These are phyloP conservation scores for Micractinium sp. DNA, from an alignment of 139 green algal species.

Conservation along the genomic window DNA sequence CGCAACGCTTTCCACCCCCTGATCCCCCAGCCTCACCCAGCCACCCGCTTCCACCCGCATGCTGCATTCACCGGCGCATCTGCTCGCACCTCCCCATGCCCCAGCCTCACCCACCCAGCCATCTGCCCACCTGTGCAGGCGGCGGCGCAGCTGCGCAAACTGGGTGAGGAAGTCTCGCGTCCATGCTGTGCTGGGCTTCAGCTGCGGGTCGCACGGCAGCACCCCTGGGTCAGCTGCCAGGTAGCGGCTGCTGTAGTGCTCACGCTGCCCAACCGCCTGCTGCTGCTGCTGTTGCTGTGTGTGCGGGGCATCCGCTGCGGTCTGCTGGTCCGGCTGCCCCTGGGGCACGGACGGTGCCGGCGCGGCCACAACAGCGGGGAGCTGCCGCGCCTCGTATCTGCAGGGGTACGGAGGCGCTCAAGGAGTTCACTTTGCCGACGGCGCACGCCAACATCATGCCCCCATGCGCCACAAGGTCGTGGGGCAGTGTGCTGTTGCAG, in stretches of 20 bases:
- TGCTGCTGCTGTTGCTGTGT: background rate
- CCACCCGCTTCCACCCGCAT: no score
- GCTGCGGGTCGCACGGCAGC: background rate
- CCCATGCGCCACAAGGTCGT: no score
- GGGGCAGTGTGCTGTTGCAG: background rate
- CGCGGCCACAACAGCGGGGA: conserved; percentile 47
- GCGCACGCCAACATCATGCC: no score
- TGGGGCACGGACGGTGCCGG: background rate
- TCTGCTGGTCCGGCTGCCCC: conserved; percentile 28
- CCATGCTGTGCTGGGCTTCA: conserved; percentile 44
- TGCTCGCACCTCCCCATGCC: no score
- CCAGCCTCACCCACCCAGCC: no score
- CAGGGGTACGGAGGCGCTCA: background rate
- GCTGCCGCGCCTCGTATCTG: conserved; percentile 52
- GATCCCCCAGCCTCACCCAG: no score
- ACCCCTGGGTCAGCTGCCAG: conserved; percentile 15
- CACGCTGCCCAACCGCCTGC: background rate
- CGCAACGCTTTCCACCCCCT: no score
- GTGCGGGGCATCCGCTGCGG: conserved; percentile 2
- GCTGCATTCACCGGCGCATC: no score
- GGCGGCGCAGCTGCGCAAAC: conserved; percentile 38
- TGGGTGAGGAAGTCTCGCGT: conserved; percentile 41
- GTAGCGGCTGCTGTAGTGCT: conserved; percentile 5
- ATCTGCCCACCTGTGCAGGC: conserved; percentile 36
- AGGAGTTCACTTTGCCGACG: no score